phyloP scores from a whole-genome alignment of 805 yeast species.

The Cyberlindnera lachancei region DNA sequence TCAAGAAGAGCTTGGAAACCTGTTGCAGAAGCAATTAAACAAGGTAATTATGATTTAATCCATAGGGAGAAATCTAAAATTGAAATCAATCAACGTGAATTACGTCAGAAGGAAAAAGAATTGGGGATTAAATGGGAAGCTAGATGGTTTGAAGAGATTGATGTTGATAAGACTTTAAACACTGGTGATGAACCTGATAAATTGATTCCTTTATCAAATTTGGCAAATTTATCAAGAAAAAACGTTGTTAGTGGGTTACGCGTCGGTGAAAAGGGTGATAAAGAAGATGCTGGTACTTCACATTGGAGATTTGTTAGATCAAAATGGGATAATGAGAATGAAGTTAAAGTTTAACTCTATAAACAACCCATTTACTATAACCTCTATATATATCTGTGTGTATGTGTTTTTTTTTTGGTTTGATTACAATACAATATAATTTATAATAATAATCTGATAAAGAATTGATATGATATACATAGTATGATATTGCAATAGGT shows the following conservation, averaged over 20 bases:
- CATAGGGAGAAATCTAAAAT: slow-evolving; percentile 67
- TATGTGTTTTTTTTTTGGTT: not conserved
- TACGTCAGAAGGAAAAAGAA: slow-evolving; percentile 66
- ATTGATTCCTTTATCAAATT: slow-evolving; percentile 33
- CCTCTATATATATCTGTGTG: not conserved
- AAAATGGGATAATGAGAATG: slow-evolving; percentile 53
- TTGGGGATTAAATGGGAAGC: slow-evolving; percentile 63
- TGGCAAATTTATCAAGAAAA: slow-evolving; percentile 50
- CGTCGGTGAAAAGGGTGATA: slow-evolving; percentile 48
- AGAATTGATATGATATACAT: not conserved
- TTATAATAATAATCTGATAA: not conserved
- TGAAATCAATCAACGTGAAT: slow-evolving; percentile 79
- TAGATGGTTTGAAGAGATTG: slow-evolving; percentile 68
- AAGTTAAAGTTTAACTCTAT: slow-evolving; percentile 32
- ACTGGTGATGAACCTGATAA: slow-evolving; percentile 28
- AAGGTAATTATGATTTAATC: slow-evolving; percentile 69
- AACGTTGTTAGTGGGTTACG: slow-evolving; percentile 64
- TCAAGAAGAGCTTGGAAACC: slow-evolving; percentile 83
- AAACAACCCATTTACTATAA: no score
- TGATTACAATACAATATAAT: not conserved
- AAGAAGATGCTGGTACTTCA: slow-evolving; percentile 31
- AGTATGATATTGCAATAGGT: not conserved
- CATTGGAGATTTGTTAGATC: slow-evolving; percentile 68
- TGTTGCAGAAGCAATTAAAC: slow-evolving; percentile 81
- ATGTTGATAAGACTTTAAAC: slow-evolving; percentile 25